phyloP scores from a whole-genome alignment of 2,329 filamentous ascomycete species.

The Aspergillus hortae region DNA sequence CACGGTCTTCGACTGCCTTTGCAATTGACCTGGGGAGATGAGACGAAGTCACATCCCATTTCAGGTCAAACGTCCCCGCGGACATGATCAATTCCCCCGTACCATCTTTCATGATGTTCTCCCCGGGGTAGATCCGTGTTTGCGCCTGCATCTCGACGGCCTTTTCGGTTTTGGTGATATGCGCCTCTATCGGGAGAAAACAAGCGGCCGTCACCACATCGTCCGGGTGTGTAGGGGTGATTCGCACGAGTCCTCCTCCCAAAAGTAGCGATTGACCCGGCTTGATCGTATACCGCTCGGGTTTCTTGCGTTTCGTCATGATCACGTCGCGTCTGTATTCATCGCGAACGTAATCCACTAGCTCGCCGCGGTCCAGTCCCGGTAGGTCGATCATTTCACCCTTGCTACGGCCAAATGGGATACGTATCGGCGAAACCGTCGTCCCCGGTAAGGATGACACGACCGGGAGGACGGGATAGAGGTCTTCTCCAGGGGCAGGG shows the following conservation, averaged over 20 bases:
- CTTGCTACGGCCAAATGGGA: slow-evolving; percentile 79
- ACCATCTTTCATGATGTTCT: slow-evolving; percentile 61
- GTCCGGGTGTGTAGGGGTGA: slow-evolving; percentile 69
- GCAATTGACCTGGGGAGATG: slow-evolving; percentile 71
- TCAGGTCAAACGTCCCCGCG: slow-evolving; percentile 72
- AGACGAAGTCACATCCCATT: slow-evolving; percentile 77
- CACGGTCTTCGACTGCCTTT: slow-evolving; percentile 62
- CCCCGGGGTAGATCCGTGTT: slow-evolving; percentile 56
- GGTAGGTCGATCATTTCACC: slow-evolving; percentile 94
- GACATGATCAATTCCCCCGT: slow-evolving; percentile 58
- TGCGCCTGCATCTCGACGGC: slow-evolving; percentile 70
- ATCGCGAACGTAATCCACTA: slow-evolving; percentile 68
- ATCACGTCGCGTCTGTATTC: slow-evolving; percentile 65
- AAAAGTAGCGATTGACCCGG: slow-evolving; percentile 76
- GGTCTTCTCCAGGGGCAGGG: slow-evolving; percentile 66
- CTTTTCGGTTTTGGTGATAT: slow-evolving; percentile 77
- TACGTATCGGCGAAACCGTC: slow-evolving; percentile 88
- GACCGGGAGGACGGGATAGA: slow-evolving; percentile 79
- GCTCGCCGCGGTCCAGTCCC: slow-evolving; percentile 69
- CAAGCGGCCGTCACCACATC: slow-evolving; percentile 74
- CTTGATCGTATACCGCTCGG: slow-evolving; percentile 70
- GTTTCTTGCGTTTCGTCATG: slow-evolving; percentile 72
- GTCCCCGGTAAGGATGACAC: slow-evolving; percentile 87
- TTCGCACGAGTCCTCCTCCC: slow-evolving; percentile 79
- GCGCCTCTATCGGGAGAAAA: slow-evolving; percentile 74